Evolutionary conservation across 371 early-diverging fungal genomes (phyloP).

Genomic region (Mortierella sp.): DNA sequence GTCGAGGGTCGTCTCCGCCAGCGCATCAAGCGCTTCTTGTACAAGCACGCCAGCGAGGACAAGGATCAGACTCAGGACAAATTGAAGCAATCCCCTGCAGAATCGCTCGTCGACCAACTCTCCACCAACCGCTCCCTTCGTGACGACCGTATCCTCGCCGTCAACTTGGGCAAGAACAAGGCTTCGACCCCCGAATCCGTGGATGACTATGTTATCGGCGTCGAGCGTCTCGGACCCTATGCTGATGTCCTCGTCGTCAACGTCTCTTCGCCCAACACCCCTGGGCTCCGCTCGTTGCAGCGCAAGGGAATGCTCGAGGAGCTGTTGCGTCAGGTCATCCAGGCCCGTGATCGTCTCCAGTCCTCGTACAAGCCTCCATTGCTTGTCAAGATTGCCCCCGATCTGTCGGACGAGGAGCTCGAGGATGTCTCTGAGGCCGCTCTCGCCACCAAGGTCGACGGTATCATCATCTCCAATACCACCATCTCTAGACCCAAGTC

Average conservation of each 20-base stretch:
- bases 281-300: conserved; percentile 79
- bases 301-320: conserved; percentile 73
- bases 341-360: conserved; percentile 30
- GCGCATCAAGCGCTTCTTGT: conserved; percentile 73
- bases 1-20: conserved; percentile 71
- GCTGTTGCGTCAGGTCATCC: conserved; percentile 71
- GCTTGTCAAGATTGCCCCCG: conserved; percentile 90
- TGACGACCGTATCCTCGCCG: conserved; percentile 72
- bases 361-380: conserved; percentile 69
- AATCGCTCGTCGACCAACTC: conserved; percentile 48
- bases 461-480: conserved; percentile 89
- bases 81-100: conserved; percentile 50
- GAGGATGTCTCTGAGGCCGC: conserved; percentile 80
- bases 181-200: conserved; percentile 66
- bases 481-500: conserved; percentile 78
- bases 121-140: conserved; percentile 60
- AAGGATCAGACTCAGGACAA: conserved; percentile 55
- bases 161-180: conserved; percentile 92
- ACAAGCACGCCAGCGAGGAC: conserved; percentile 60
- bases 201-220: conserved; percentile 82
- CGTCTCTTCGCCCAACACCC: conserved; percentile 87
- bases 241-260: conserved; percentile 92
- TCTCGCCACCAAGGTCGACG: conserved; percentile 76
- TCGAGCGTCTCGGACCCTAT: conserved; percentile 72
- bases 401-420: conserved; percentile 77